Evolutionary conservation across 495 filamentous ascomycete genomes (phyloP), one percentile per base, ranked within the genome.

Genomic region (Aspergillus bertholletiae): DNA sequence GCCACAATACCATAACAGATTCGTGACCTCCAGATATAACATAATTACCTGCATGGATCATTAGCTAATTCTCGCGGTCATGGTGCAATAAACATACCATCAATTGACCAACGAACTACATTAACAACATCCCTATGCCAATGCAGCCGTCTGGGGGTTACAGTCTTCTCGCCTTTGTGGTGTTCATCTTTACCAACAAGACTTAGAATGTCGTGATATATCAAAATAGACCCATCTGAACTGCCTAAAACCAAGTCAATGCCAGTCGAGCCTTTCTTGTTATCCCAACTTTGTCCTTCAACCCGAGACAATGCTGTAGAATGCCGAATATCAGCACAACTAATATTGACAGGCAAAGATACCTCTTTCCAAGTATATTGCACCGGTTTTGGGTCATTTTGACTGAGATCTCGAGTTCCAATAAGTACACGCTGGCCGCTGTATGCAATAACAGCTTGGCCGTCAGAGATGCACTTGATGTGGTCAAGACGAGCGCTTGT

Each of bases 1-100:
- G 94, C 92, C 92, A 99, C n/a, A 96, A 71, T 15, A 97, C 88
- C 46, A 99, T 73, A 5, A 94, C 91, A 1, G 90, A 90, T 69
- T 97, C 94, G 12, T 83, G 80, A 9, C 94, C 95, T 54, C 94
- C 94, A 37, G 94, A 97, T 28, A 98, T 86, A 28, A 97, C 68
- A 64, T 98, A 98, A 61, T 96, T 93, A n/a, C 92, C 92, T 96
- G 49, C 20, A 49, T 56, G 62, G 40, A 20, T 51, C 7, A 49
- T 65, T 41, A 61, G 59, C 43, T 50, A 41, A 8, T 21, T 47
- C 15, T 32, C 1, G 9, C 30, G 17, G 39, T 35, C 35, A 50
- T 18, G 4, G 39, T 53, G 15, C 51, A 28, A 26, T 27, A 46
- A 49, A 67, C 83, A 60, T 81, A 94, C 94, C 95, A 79, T 97